phyloP scores from a whole-genome alignment of 306 rosid species.

The Rosa multiflora region DNA sequence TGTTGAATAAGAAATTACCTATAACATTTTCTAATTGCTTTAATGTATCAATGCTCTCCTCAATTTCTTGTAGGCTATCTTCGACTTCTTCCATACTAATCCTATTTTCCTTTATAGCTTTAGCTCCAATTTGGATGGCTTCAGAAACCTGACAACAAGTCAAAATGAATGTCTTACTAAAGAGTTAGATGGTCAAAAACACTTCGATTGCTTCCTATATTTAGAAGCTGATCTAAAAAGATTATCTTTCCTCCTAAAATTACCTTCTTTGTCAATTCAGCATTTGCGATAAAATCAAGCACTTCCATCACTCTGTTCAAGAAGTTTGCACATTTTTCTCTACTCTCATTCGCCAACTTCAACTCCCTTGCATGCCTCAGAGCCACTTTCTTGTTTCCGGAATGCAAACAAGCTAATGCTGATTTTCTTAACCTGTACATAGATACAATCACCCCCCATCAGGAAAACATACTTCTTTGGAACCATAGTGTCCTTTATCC shows the following conservation, averaged over 20 bases:
- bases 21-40: conserved; percentile 71
- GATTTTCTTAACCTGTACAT: conserved; percentile 63
- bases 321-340: conserved; percentile 72
- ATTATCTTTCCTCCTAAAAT: neutral
- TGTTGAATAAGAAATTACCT: conserved; percentile 45
- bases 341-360: conserved; percentile 56
- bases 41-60: conserved; percentile 71
- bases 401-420: conserved; percentile 64
- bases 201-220: conserved; percentile 6
- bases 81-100: conserved; percentile 71
- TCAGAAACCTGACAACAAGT: conserved; percentile 67
- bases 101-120: conserved; percentile 69
- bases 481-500: conserved; percentile 6
- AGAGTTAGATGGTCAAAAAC: conserved; percentile 13
- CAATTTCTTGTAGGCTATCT: conserved; percentile 65
- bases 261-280: conserved; percentile 85
- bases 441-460: conserved; percentile 24
- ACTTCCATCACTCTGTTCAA: conserved; percentile 90
- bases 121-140: conserved; percentile 85
- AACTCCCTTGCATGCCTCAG: conserved; percentile 79
- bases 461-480: conserved; percentile 21
- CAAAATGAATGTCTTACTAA: conserved; percentile 11
- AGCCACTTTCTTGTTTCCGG: conserved; percentile 73
- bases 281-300: conserved; percentile 55
- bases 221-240: neutral